Conservation (phyloP, 352 stramenopile species). For the Phytophthora fragariae region DNA sequence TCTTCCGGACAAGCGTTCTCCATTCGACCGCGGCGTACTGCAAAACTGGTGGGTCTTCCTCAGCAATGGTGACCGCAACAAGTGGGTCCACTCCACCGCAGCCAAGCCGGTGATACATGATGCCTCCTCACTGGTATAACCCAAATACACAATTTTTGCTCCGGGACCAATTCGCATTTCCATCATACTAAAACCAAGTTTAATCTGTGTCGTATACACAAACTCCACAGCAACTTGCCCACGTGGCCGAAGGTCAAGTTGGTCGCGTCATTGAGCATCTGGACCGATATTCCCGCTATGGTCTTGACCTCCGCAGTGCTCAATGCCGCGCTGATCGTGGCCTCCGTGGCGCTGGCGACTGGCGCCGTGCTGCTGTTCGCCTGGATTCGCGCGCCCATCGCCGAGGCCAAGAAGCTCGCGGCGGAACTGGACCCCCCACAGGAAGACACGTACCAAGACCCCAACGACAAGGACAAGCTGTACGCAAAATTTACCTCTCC, state of each 20-base stretch:
- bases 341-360: constrained; percentile 34
- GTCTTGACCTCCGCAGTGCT: constrained; percentile 23
- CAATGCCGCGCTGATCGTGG: constrained; percentile 28
- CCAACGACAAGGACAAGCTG: constrained; percentile 44
- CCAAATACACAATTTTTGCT: constrained; percentile 21
- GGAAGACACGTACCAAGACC: constrained; percentile 70
- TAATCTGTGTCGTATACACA: neutral
- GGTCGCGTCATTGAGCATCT: constrained; percentile 13
- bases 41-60: constrained; percentile 77
- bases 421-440: constrained; percentile 56
- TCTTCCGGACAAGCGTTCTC: constrained; percentile 62
- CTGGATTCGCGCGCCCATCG: constrained; percentile 69
- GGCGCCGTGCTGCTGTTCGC: constrained; percentile 46
- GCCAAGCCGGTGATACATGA: constrained; percentile 30
- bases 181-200: constrained; percentile 10
- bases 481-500: constrained; percentile 33
- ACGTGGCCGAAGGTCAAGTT: constrained; percentile 27
- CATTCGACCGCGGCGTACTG: constrained; percentile 67
- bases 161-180: constrained; percentile 25
- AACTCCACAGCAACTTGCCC: constrained; percentile 15
- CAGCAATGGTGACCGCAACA: constrained; percentile 52
- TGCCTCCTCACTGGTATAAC: constrained; percentile 30
- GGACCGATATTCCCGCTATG: constrained; percentile 6
- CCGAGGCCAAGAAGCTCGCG: constrained; percentile 59
- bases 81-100: constrained; percentile 62